phyloP scores from a whole-genome alignment of 805 yeast genomes.

The Schizosaccharomyces pombe region DNA sequence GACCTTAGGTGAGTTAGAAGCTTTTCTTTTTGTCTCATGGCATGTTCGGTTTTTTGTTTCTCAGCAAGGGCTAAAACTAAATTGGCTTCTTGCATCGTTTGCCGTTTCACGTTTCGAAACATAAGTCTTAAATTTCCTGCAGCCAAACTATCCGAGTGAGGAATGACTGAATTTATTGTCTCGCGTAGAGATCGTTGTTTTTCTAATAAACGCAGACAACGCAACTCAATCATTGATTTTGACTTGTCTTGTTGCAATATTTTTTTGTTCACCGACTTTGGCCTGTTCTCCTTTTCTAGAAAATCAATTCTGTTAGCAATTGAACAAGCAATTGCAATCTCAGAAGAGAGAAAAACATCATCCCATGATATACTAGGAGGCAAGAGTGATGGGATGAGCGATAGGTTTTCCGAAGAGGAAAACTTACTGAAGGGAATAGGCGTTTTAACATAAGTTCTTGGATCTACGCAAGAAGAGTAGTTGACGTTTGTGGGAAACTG shows the following conservation, averaged over 20 bases:
- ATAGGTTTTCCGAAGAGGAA: not conserved
- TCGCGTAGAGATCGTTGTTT: slow-evolving; percentile 66
- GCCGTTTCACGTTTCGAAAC: slow-evolving; percentile 50
- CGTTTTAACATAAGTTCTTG: not conserved
- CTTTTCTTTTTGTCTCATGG: slow-evolving; percentile 17
- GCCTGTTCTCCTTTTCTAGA: not conserved
- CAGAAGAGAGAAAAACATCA: not conserved
- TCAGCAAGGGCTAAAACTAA: slow-evolving; percentile 26
- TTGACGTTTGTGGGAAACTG: not conserved
- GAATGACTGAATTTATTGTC: slow-evolving; percentile 50
- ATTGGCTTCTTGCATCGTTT: slow-evolving; percentile 32
- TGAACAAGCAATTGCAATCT: not conserved
- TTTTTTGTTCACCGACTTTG: not conserved
- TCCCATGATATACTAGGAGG: not conserved
- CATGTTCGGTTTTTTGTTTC: slow-evolving; percentile 20
- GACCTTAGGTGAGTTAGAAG: slow-evolving; percentile 15
- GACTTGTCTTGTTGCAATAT: not conserved
- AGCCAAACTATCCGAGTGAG: slow-evolving; percentile 54
- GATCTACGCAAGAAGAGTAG: not conserved
- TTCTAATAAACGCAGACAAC: slow-evolving; percentile 43
- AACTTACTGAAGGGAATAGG: not conserved
- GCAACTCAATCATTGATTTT: slow-evolving; percentile 33
- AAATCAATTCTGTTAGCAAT: not conserved
- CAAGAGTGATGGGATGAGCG: not conserved
- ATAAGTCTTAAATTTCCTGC: slow-evolving; percentile 64